phyloP scores from a whole-genome alignment of 805 yeast species.

The Metschnikowia continentalis region DNA sequence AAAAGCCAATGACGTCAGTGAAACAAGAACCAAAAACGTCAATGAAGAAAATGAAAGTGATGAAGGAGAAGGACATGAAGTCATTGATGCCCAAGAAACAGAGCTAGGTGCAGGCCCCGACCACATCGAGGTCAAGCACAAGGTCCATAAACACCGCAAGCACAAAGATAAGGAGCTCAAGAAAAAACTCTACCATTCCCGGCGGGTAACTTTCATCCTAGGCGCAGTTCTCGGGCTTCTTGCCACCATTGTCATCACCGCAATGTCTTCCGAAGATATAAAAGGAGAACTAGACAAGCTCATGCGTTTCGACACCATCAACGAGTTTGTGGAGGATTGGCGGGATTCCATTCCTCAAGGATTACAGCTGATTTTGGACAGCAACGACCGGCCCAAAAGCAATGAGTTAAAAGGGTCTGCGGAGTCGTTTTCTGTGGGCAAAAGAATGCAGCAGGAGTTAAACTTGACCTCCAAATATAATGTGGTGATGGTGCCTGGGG shows the following conservation, averaged over 20 bases:
- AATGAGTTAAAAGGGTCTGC: slow-evolving; percentile 49
- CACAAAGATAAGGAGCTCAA: slow-evolving; percentile 8
- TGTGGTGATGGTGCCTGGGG: slow-evolving; percentile 93
- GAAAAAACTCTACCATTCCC: slow-evolving; percentile 40
- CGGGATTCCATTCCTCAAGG: slow-evolving; percentile 66
- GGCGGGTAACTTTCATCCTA: slow-evolving; percentile 56
- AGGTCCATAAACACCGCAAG: not conserved
- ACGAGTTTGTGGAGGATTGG: slow-evolving; percentile 59
- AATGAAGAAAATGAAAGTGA: too few relatives aligned
- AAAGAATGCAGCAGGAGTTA: slow-evolving; percentile 47
- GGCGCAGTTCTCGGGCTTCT: slow-evolving; percentile 73
- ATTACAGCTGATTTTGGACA: slow-evolving; percentile 55
- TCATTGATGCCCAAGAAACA: too few relatives aligned
- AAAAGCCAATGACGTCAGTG: not conserved
- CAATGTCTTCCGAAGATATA: slow-evolving; percentile 36
- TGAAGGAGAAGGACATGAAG: too few relatives aligned
- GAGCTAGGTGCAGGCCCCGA: too few relatives aligned
- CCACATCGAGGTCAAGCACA: too few relatives aligned
- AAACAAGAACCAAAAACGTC: not conserved
- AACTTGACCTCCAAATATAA: slow-evolving; percentile 61
- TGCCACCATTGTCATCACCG: slow-evolving; percentile 55
- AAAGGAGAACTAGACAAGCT: slow-evolving; percentile 44
- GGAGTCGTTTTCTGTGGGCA: slow-evolving; percentile 88
- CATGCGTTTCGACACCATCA: slow-evolving; percentile 50
- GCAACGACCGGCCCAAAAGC: slow-evolving; percentile 39